Evolutionary conservation across 225 moss, liverwort and hornwort species (phyloP).

Genomic region (Pseudisothecium myosuroides): DNA sequence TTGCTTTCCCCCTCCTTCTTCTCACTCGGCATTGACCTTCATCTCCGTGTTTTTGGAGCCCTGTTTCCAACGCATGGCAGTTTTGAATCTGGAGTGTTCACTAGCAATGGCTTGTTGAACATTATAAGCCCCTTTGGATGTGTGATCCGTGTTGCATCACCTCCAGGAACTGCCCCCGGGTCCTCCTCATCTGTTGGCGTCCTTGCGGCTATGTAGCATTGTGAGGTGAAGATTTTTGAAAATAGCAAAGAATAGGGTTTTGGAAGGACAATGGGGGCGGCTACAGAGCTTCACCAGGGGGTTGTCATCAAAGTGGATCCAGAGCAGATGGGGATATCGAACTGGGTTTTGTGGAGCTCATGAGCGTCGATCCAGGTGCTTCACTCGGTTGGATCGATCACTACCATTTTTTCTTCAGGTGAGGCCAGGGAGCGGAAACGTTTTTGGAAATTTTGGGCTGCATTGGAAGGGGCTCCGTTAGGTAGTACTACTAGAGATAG

Average conservation of each 20-base stretch:
- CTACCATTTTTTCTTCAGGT: background rate
- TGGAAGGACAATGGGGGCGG: background rate
- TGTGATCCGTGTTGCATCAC: background rate
- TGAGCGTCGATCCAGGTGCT: constrained; percentile 13
- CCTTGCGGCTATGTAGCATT: background rate
- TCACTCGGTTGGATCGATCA: background rate
- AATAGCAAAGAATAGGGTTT: background rate
- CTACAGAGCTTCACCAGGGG: background rate
- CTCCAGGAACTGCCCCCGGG: background rate
- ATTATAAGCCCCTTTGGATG: background rate
- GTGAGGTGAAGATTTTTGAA: background rate
- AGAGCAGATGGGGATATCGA: background rate
- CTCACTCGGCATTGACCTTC: too few relatives aligned
- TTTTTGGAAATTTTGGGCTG: background rate
- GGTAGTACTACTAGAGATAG: background rate
- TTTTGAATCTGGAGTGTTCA: background rate
- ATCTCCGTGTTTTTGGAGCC: background rate
- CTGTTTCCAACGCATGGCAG: background rate
- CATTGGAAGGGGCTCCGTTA: background rate
- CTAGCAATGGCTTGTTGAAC: background rate
- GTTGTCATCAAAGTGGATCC: background rate
- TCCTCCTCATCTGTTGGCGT: too few relatives aligned
- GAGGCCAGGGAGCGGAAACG: background rate
- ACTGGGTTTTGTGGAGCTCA: background rate
- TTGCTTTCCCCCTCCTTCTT: background rate